Conservation (phyloP, 164 flowering plant genomes). For the Aristolochia contorta region DNA sequence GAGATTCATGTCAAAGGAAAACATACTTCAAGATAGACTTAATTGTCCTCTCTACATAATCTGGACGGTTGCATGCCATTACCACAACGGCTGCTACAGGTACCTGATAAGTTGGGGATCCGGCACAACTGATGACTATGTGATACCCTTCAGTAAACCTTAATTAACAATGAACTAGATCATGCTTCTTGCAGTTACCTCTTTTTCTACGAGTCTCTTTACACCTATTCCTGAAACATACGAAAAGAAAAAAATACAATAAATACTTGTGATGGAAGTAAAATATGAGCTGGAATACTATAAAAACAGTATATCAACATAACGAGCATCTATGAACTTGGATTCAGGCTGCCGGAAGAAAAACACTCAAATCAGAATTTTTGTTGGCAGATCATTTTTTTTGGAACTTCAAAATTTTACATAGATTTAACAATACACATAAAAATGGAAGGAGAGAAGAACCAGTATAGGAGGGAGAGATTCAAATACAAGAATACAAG, state of each 20-base stretch:
- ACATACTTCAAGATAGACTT: slow-evolving; percentile 70
- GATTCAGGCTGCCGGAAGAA: no score
- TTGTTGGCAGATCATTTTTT: no score
- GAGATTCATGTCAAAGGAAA: background rate
- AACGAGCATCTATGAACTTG: no score
- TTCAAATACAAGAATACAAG: no score
- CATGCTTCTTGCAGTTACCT: slow-evolving; percentile 29
- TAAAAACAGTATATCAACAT: no score
- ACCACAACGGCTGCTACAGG: slow-evolving; percentile 94
- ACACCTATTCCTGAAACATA: slow-evolving; percentile 59
- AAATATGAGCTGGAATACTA: no score
- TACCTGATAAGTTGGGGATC: slow-evolving; percentile 28
- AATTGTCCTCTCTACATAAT: slow-evolving; percentile 83
- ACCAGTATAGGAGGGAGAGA: no score
- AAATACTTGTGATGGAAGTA: no score
- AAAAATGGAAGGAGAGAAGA: no score
- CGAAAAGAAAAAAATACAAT: background rate
- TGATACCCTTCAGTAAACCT: background rate
- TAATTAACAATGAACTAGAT: background rate
- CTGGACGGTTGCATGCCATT: slow-evolving; percentile 99
- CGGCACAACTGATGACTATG: background rate
- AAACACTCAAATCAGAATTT: no score
- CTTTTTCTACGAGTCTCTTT: slow-evolving; percentile 36
- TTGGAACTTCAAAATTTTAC: no score
- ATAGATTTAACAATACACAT: no score